A percentile compares a stretch with the other conserved stretches of the same genome.
These are phyloP conservation scores for Talaromyces adpressus DNA, from an alignment of 495 filamentous ascomycete species.

Conservation along the genomic window DNA sequence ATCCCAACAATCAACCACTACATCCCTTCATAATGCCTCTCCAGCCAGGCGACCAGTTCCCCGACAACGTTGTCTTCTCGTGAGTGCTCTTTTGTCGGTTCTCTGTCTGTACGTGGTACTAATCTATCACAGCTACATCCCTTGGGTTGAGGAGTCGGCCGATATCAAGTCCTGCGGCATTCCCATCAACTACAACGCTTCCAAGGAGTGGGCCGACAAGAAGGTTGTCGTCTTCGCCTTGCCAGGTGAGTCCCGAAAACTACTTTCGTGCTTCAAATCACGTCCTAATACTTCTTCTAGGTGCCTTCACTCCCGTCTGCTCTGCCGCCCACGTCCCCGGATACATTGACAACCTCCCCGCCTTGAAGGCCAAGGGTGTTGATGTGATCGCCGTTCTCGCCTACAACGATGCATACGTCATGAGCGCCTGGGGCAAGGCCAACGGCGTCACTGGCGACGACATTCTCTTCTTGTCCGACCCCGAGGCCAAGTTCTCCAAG, in stretches of 20 bases:
- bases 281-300: conserved; percentile 18
- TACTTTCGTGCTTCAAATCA: neutral
- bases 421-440: conserved; percentile 93
- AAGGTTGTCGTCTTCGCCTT: conserved; percentile 87
- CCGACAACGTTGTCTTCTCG: conserved; percentile 68
- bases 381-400: conserved; percentile 77
- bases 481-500: conserved; percentile 69
- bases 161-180: conserved; percentile 69
- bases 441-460: conserved; percentile 73
- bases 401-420: conserved; percentile 84
- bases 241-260: conserved; percentile 46
- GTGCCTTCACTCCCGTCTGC: conserved; percentile 93
- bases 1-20: neutral
- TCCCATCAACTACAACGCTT: conserved; percentile 71
- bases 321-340: conserved; percentile 76
- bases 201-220: conserved; percentile 76
- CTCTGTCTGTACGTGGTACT: conserved; percentile 6
- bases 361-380: conserved; percentile 74
- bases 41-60: conserved; percentile 78
- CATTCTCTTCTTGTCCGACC: conserved; percentile 83
- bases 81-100: conserved; percentile 28
- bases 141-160: conserved; percentile 56
- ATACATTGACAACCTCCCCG: conserved; percentile 66
- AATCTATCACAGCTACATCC: conserved; percentile 52
- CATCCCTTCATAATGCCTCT: conserved; percentile 55